A percentile compares a stretch with the other conserved stretches of the same genome.
Conservation (phyloP, 1,139 yeast genomes). For the Suhomyces choctaworum region DNA sequence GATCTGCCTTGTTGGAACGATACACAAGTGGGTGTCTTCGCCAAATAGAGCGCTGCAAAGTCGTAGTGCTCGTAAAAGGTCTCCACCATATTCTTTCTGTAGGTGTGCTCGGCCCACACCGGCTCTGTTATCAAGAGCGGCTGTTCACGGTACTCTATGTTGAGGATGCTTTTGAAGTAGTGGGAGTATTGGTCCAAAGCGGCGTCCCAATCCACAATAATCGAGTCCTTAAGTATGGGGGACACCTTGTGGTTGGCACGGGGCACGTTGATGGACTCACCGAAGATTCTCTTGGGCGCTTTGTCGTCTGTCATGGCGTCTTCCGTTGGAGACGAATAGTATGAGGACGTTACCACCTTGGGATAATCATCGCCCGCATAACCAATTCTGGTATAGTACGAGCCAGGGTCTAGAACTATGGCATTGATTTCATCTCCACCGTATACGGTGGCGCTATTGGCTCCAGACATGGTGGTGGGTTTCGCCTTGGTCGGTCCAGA, state of each 20-base stretch:
- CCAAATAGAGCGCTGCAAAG: conserved; percentile 84
- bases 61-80: conserved; percentile 68
- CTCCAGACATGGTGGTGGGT: conserved; percentile 18
- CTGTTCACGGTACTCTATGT: conserved; percentile 61
- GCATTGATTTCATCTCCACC: conserved; percentile 86
- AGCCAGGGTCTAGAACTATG: conserved; percentile 88
- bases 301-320: conserved; percentile 10
- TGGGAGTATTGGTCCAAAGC: conserved; percentile 67
- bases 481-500: neutral
- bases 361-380: conserved; percentile 96
- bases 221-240: conserved; percentile 61
- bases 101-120: conserved; percentile 73
- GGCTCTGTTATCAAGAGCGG: conserved; percentile 84
- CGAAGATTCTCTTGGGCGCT: conserved; percentile 38
- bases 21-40: conserved; percentile 84
- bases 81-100: conserved; percentile 75
- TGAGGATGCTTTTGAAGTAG: conserved; percentile 48
- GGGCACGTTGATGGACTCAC: conserved; percentile 59
- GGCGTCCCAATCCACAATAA: conserved; percentile 72
- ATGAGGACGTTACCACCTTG: conserved; percentile 69
- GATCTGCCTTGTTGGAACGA: conserved; percentile 95
- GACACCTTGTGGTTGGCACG: conserved; percentile 52
- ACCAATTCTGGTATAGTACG: conserved; percentile 79
- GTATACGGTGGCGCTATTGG: conserved; percentile 28
- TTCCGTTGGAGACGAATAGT: conserved; percentile 29